A percentile compares a stretch with the other conserved stretches of the same genome.
phyloP scores from a whole-genome alignment of 2,329 filamentous ascomycete species.

The Trichoderma atrobrunneum region DNA sequence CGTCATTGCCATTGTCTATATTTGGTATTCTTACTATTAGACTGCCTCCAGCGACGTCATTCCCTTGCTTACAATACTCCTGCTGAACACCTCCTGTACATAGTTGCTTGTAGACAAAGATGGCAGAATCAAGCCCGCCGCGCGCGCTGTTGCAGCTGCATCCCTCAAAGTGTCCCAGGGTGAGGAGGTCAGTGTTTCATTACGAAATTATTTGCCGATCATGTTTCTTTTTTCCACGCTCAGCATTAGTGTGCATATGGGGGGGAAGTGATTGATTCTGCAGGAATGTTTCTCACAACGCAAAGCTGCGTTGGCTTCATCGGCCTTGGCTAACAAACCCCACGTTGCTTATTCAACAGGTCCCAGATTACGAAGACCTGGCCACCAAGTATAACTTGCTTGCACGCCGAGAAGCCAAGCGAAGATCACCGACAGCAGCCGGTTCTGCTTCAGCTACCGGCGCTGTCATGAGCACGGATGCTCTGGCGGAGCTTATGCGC shows the following conservation, averaged over 20 bases:
- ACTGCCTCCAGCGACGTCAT: not conserved
- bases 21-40: not conserved
- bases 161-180: slow-evolving; percentile 20
- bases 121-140: slow-evolving; percentile 21
- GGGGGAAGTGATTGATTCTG: not conserved
- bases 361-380: slow-evolving; percentile 16
- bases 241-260: not conserved
- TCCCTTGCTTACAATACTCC: slow-evolving; percentile 4
- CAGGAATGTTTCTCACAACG: not conserved
- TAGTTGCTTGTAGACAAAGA: slow-evolving; percentile 22
- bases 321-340: not conserved
- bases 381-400: slow-evolving; percentile 20
- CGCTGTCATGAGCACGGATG: slow-evolving; percentile 1
- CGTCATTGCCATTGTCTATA: not conserved
- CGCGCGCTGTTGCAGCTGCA: slow-evolving; percentile 21
- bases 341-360: not conserved
- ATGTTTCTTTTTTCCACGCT: not conserved
- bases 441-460: not conserved
- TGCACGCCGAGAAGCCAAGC: slow-evolving; percentile 16
- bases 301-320: not conserved
- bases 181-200: slow-evolving; percentile 19
- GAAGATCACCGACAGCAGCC: slow-evolving; percentile 11
- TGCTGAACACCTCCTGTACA: slow-evolving; percentile 19
- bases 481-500: slow-evolving; percentile 18
- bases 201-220: not conserved